Evolutionary conservation across 169 alveolate genomes (phyloP), one percentile per base, ranked within the genome.

Genomic region (Babesia ovata): DNA sequence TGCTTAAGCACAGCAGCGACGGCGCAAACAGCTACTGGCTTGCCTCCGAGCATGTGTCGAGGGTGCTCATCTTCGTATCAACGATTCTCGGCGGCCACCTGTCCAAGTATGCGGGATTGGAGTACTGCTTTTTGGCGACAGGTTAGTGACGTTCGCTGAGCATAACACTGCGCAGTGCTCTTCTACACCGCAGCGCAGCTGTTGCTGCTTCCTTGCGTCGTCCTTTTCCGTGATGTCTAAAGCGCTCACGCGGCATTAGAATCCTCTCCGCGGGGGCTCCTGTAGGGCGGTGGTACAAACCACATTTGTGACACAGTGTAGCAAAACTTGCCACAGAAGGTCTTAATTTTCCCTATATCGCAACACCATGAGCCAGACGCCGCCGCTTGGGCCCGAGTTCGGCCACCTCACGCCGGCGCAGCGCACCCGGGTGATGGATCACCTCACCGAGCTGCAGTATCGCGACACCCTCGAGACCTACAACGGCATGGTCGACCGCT

Each of bases 381-480:
- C 69, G 11, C 42, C 13, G 44, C 46, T 61, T n/a, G 87, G 81
- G 49, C 46, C 83, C 33, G 87, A 79, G 46, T 71, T 79, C 58
- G 66, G 74, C 79, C 84, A 81, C 54, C 73, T 81, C n/a, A 65
- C 84, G 29, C 70, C 88, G 19, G 54, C 75, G 28, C 91, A 90
- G 61, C 77, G 92, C 66, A 77, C 87, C 36, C 69, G 75, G 54
- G 90, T 90, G 26, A 19, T 90, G 87, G 83, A 70, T 28, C 83
- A 83, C 57, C 88, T 90, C 48, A 86, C 76, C 79, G 86, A 86
- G 59, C 83, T 90, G 56, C 92, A 90, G 81, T 90, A 90, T 81
- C 91, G 84, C 50, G 94, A 90, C 63, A 90, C 94, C 42, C 67
- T 90, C 78, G 89, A 74, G 50, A 90, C 92, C 29, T 90, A 90